A percentile compares a stretch with the other conserved stretches of the same genome.
Conservation (phyloP, 2,329 filamentous ascomycete species). For the Exophiala calicioides region DNA sequence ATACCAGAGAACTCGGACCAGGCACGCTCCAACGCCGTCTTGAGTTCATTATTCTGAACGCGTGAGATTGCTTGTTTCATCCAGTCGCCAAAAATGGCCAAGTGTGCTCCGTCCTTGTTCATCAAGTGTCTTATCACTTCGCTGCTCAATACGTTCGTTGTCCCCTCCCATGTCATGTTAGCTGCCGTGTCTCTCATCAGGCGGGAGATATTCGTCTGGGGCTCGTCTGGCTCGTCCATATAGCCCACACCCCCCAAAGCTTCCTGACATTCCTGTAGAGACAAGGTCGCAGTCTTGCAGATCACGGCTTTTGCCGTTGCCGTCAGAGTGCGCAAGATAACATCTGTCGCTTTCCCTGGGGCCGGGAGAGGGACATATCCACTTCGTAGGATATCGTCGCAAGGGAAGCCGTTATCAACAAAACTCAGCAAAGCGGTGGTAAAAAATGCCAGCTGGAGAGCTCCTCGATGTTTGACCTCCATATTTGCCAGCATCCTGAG, state of each 20-base stretch:
- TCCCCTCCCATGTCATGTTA: constrained; percentile 66
- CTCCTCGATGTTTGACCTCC: constrained; percentile 32
- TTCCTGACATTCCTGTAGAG: constrained; percentile 42
- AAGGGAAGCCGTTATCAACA: constrained; percentile 25
- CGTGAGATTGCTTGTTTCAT: constrained; percentile 47
- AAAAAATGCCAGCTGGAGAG: constrained; percentile 33
- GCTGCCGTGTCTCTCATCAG: constrained; percentile 62
- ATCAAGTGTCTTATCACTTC: constrained; percentile 46
- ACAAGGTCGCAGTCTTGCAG: constrained; percentile 36
- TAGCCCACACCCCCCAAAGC: constrained; percentile 43
- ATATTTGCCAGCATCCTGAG: constrained; percentile 29
- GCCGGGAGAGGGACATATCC: constrained; percentile 19
- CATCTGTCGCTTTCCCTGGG: constrained; percentile 12
- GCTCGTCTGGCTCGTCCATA: constrained; percentile 49
- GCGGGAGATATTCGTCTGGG: constrained; percentile 66
- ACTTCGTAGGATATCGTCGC: constrained; percentile 2
- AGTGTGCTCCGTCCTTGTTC: constrained; percentile 27
- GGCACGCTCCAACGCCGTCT: constrained; percentile 6
- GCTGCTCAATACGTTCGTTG: constrained; percentile 67
- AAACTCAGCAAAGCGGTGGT: constrained; percentile 31
- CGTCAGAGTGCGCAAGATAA: constrained; percentile 21
- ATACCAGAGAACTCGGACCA: constrained; percentile 10
- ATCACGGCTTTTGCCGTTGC: constrained; percentile 39
- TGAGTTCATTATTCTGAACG: constrained; percentile 19
- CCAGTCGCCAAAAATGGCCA: constrained; percentile 41